Evolutionary conservation across 352 stramenopile genomes (phyloP).

Genomic region (Phytophthora ramorum): DNA sequence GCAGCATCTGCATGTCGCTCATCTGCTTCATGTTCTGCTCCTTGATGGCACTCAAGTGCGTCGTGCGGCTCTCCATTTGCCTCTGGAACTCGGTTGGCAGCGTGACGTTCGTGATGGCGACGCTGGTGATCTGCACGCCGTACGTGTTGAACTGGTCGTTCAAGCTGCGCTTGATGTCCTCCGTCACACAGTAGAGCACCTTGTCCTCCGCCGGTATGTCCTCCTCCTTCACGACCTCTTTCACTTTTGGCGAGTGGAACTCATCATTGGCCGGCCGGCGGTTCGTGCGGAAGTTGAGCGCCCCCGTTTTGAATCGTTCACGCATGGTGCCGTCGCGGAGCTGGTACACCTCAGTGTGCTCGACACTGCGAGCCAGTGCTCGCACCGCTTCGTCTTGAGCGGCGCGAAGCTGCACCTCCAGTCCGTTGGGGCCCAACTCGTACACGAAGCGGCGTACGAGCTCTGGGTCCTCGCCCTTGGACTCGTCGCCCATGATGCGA

Average conservation of each 20-base stretch:
- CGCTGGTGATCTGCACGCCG: slow-evolving; percentile 75
- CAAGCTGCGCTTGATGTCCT: slow-evolving; percentile 74
- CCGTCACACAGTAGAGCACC: slow-evolving; percentile 58
- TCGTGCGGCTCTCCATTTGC: slow-evolving; percentile 78
- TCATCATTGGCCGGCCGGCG: slow-evolving; percentile 21
- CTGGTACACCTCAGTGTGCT: slow-evolving; percentile 91
- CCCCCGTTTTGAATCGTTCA: slow-evolving; percentile 67
- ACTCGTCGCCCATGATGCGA: slow-evolving; percentile 88
- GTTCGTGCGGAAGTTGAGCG: slow-evolving; percentile 31
- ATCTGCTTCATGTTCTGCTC: slow-evolving; percentile 86
- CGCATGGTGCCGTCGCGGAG: slow-evolving; percentile 78
- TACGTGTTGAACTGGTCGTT: slow-evolving; percentile 83
- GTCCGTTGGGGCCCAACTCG: slow-evolving; percentile 81
- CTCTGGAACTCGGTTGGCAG: slow-evolving; percentile 63
- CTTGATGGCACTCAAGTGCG: slow-evolving; percentile 69
- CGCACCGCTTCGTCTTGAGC: slow-evolving; percentile 87
- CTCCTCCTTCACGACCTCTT: slow-evolving; percentile 8
- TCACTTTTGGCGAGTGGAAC: slow-evolving; percentile 32
- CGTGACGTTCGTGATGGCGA: slow-evolving; percentile 81
- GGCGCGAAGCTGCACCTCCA: slow-evolving; percentile 86
- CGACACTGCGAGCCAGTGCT: slow-evolving; percentile 79
- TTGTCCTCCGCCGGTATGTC: slow-evolving; percentile 19
- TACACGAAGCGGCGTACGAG: slow-evolving; percentile 92
- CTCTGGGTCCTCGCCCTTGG: slow-evolving; percentile 82
- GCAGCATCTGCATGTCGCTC: slow-evolving; percentile 77